Evolutionary conservation across 331 rosid species (phyloP).

Genomic region (Acacia pycnantha): DNA sequence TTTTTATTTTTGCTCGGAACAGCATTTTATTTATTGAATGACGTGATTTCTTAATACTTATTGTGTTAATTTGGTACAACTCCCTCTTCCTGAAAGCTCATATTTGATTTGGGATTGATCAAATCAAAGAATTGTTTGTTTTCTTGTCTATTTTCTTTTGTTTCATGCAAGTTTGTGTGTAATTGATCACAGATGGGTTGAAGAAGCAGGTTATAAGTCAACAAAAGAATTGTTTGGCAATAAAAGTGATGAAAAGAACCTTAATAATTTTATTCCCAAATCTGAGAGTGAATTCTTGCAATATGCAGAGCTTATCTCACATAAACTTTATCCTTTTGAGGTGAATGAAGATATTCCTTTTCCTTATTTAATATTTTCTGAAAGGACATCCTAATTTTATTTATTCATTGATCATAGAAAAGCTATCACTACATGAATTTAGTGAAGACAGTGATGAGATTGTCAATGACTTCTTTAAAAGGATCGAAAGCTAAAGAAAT

Average conservation of each 20-base stretch:
- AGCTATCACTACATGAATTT: slow-evolving; percentile 76
- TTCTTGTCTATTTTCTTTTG: too few relatives aligned
- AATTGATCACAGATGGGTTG: slow-evolving; percentile 58
- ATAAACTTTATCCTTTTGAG: slow-evolving; percentile 69
- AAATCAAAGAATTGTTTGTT: too few relatives aligned
- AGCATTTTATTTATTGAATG: too few relatives aligned
- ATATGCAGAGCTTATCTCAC: slow-evolving; percentile 83
- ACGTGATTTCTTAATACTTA: too few relatives aligned
- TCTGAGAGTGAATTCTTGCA: slow-evolving; percentile 87
- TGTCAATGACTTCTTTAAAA: slow-evolving; percentile 74
- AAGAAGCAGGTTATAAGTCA: slow-evolving; percentile 85
- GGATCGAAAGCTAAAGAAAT: slow-evolving; percentile 93
- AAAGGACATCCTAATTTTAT: slow-evolving; percentile 22
- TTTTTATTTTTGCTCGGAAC: too few relatives aligned
- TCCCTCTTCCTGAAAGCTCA: too few relatives aligned
- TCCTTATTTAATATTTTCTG: not conserved
- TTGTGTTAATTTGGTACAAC: not conserved
- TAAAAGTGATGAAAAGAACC: slow-evolving; percentile 61
- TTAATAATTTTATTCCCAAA: slow-evolving; percentile 87
- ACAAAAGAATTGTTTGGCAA: slow-evolving; percentile 74
- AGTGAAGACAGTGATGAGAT: slow-evolving; percentile 80
- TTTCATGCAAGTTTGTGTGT: too few relatives aligned
- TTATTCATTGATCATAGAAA: slow-evolving; percentile 61
- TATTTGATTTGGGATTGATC: too few relatives aligned
- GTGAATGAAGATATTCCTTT: slow-evolving; percentile 38